Conservation (phyloP, 345 rosid species). For the Firmiana major region DNA sequence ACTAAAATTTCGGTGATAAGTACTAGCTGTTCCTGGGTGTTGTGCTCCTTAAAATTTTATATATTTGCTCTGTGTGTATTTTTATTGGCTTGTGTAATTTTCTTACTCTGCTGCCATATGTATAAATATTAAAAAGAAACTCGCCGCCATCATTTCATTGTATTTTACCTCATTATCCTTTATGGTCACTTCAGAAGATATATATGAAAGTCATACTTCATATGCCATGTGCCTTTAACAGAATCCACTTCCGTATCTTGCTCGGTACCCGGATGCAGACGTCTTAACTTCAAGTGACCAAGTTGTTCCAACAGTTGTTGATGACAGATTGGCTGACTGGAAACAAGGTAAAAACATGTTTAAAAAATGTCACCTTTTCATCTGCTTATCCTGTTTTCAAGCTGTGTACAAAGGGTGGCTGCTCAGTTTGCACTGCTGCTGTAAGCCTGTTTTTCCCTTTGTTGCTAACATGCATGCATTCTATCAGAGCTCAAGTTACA, state of each 20-base stretch:
- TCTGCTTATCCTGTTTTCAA: not conserved
- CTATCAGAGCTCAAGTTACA: not conserved
- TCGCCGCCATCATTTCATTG: no score
- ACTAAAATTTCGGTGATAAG: not conserved
- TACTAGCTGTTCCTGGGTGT: not conserved
- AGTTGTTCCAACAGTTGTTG: conserved; percentile 89
- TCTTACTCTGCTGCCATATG: no score
- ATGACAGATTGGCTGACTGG: conserved; percentile 95
- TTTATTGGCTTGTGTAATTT: no score
- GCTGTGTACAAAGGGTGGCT: not conserved
- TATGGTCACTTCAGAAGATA: conserved; percentile 5
- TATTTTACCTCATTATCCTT: not conserved
- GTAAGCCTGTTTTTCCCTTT: not conserved
- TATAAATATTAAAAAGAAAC: not conserved
- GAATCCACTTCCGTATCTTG: conserved; percentile 94
- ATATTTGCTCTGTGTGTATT: not conserved
- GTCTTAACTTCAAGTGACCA: conserved; percentile 92
- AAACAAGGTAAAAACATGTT: conserved; percentile 63
- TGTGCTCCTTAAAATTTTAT: not conserved
- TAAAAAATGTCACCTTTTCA: not conserved
- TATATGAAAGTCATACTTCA: conserved; percentile 14
- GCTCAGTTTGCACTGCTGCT: not conserved
- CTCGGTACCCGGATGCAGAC: conserved; percentile 94
- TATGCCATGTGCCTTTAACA: conserved; percentile 34
- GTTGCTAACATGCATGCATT: not conserved